These are phyloP conservation scores for Tylopilus rubrobrunneus DNA, from an alignment of 768 basidiomycete species.

Conservation along the genomic window DNA sequence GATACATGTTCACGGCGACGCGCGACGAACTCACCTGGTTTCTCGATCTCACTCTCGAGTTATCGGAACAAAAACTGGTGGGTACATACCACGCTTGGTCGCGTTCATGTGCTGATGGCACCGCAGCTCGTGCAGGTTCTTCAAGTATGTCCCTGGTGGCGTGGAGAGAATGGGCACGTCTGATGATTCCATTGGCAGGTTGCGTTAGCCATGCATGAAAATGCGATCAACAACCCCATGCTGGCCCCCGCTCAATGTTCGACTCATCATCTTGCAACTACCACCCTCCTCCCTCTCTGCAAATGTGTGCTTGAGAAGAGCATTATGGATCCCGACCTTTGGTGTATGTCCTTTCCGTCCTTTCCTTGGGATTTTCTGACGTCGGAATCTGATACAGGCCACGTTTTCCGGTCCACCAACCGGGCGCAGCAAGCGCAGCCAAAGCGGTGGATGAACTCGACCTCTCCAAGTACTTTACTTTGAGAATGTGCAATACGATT, in stretches of 20 bases:
- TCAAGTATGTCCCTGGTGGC: slow-evolving; percentile 11
- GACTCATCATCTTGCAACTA: slow-evolving; percentile 8
- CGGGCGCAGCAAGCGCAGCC: slow-evolving; percentile 3
- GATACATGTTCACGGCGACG: neutral
- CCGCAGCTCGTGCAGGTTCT: slow-evolving; percentile 16
- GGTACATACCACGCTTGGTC: neutral
- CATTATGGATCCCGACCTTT: neutral
- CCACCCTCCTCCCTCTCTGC: slow-evolving; percentile 8
- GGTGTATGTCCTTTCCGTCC: slow-evolving; percentile 11
- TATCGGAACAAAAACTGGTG: slow-evolving; percentile 14
- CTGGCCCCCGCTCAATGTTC: slow-evolving; percentile 5
- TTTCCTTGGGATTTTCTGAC: neutral
- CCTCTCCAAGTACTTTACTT: slow-evolving; percentile 1
- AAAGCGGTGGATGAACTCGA: slow-evolving; percentile 2
- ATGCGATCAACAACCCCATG: slow-evolving; percentile 10
- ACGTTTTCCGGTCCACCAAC: neutral
- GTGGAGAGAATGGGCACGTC: neutral
- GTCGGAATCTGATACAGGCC: slow-evolving; percentile 1
- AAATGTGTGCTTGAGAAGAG: neutral
- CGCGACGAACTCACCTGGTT: slow-evolving; percentile 14
- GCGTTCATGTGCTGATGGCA: neutral
- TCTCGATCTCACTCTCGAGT: neutral
- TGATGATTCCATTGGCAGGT: slow-evolving; percentile 10
- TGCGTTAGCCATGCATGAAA: slow-evolving; percentile 24
- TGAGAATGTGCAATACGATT: neutral